phyloP scores from a whole-genome alignment of 2,329 filamentous ascomycete species.

The Trichoderma citrinoviride region DNA sequence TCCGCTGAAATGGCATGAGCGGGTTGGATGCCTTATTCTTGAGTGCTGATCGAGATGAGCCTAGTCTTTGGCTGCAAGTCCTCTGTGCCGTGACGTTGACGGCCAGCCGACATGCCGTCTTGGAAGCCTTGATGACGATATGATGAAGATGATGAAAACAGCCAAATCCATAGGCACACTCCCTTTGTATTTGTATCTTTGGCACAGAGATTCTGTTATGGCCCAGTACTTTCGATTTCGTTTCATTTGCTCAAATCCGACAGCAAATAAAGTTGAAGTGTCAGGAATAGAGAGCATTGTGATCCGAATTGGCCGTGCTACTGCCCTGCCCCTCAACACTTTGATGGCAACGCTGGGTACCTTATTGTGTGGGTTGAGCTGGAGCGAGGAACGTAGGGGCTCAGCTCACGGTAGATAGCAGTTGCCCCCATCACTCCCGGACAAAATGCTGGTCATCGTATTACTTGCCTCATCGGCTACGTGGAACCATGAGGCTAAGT shows the following conservation, averaged over 20 bases:
- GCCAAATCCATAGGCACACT: neutral
- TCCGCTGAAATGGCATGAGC: constrained; percentile 2
- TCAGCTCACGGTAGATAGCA: neutral
- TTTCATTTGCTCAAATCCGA: neutral
- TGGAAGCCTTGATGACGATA: neutral
- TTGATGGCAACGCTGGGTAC: neutral
- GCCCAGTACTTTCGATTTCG: neutral
- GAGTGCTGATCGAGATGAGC: neutral
- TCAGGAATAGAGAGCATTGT: neutral
- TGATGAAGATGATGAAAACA: neutral
- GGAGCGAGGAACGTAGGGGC: neutral
- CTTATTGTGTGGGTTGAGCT: neutral
- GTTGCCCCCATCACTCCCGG: neutral
- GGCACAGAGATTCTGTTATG: neutral
- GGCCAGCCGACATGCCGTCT: neutral
- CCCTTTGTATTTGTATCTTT: accelerated
- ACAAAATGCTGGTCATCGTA: constrained; percentile 8
- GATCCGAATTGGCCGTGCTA: neutral
- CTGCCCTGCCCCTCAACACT: neutral
- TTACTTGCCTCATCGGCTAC: constrained; percentile 19
- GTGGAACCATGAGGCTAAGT: neutral
- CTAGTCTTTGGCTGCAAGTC: neutral
- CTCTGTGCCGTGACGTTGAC: neutral
- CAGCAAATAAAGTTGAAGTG: neutral
- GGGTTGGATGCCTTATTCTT: neutral